phyloP scores from a whole-genome alignment of 2,329 filamentous ascomycete genomes.

The Pseudogymnoascus sp. region DNA sequence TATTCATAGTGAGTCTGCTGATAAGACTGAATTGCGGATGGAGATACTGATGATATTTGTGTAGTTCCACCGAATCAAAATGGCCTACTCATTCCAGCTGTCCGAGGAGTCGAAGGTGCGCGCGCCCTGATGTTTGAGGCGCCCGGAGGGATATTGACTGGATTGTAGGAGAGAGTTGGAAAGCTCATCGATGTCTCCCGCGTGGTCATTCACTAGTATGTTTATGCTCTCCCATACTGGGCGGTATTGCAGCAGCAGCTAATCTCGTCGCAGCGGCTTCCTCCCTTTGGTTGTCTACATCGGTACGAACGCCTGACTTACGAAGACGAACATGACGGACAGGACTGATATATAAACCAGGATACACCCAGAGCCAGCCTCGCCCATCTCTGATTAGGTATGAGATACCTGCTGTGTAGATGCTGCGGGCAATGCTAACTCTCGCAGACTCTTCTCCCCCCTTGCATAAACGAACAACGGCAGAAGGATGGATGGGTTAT shows the following conservation, averaged over 20 bases:
- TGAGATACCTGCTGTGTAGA: background rate
- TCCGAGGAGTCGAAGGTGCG: conserved; percentile 95
- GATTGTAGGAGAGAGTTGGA: conserved; percentile 81
- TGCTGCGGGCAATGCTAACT: background rate
- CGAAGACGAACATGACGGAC: conserved; percentile 17
- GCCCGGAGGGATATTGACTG: conserved; percentile 18
- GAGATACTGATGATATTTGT: conserved; percentile 12
- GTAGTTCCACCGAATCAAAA: conserved; percentile 14
- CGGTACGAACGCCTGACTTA: conserved; percentile 46
- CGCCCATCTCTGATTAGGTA: conserved; percentile 73
- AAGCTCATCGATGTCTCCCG: conserved; percentile 93
- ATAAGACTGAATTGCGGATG: background rate
- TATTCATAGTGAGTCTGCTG: background rate
- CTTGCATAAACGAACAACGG: conserved; percentile 42
- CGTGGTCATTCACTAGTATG: conserved; percentile 92
- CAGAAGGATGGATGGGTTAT: background rate
- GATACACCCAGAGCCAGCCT: conserved; percentile 91
- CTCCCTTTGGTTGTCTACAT: conserved; percentile 95
- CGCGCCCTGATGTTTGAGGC: background rate
- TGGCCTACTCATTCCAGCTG: conserved; percentile 40
- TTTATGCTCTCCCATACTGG: conserved; percentile 12
- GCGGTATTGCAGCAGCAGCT: conserved; percentile 23
- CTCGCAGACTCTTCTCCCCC: conserved; percentile 51
- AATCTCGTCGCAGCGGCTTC: conserved; percentile 64
- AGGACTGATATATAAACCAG: conserved; percentile 35